Conservation (phyloP, 2,329 filamentous ascomycete species). For the Thielaviopsis ethacetica region DNA sequence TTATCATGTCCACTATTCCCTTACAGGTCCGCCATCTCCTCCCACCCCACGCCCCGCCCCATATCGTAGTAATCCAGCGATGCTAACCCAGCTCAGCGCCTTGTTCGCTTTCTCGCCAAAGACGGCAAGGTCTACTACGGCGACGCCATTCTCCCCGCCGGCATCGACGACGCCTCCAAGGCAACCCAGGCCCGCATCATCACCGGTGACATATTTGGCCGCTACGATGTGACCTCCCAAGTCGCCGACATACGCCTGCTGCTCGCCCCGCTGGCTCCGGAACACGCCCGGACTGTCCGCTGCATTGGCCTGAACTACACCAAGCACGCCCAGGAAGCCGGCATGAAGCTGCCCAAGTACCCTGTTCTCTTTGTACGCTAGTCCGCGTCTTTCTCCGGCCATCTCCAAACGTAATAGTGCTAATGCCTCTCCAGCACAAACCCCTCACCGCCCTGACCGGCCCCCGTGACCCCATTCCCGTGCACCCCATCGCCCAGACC, state of each 20-base stretch:
- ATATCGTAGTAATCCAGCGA: neutral
- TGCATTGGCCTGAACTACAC: conserved; percentile 59
- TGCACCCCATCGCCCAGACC: conserved; percentile 49
- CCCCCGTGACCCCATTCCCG: conserved; percentile 48
- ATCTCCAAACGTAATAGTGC: too few species aligned
- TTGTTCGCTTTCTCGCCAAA: conserved; percentile 56
- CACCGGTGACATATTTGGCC: conserved; percentile 48
- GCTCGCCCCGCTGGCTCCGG: conserved; percentile 45
- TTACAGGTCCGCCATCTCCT: neutral
- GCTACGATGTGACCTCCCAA: conserved; percentile 46
- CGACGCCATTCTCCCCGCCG: conserved; percentile 51
- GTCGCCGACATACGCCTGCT: conserved; percentile 38
- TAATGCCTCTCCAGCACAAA: conserved; percentile 34
- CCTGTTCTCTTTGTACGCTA: conserved; percentile 45
- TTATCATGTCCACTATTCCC: neutral
- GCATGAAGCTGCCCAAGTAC: conserved; percentile 51
- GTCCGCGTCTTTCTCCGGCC: too few species aligned
- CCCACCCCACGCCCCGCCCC: too few species aligned
- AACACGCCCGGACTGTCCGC: conserved; percentile 49
- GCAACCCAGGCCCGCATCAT: conserved; percentile 45
- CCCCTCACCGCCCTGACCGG: conserved; percentile 49
- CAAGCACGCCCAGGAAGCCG: conserved; percentile 48
- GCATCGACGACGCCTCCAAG: conserved; percentile 43
- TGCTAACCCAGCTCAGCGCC: conserved; percentile 30
- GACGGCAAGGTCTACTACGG: conserved; percentile 58